Conservation (phyloP, 108 stramenopile species). For the Craspedostauros australis region DNA sequence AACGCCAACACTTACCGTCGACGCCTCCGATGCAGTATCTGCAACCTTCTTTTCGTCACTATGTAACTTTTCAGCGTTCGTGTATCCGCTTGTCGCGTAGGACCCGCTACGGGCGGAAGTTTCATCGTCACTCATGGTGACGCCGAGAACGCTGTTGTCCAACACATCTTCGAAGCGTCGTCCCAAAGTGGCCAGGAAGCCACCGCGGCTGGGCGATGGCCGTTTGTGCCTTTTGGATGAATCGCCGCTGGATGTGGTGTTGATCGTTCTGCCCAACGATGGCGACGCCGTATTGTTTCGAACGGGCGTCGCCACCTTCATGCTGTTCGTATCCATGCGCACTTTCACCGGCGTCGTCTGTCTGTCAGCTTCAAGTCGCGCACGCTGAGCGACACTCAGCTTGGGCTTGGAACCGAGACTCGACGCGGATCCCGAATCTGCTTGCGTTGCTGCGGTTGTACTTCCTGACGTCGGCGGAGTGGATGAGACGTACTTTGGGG, state of each 20-base stretch:
- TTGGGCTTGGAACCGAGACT: slow-evolving; percentile 19
- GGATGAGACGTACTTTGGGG: background rate
- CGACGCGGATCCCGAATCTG: background rate
- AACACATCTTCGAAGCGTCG: slow-evolving; percentile 16
- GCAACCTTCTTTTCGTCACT: slow-evolving; percentile 35
- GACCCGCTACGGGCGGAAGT: slow-evolving; percentile 6
- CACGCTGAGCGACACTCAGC: slow-evolving; percentile 64
- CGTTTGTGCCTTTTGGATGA: background rate
- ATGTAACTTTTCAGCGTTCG: slow-evolving; percentile 5
- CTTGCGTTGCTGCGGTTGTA: background rate
- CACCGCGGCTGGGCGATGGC: background rate
- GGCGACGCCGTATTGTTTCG: slow-evolving; percentile 1
- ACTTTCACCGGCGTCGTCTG: slow-evolving; percentile 42
- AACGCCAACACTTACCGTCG: slow-evolving; percentile 15
- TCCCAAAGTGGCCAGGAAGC: slow-evolving; percentile 29
- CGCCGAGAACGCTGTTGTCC: slow-evolving; percentile 15
- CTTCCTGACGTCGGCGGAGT: background rate
- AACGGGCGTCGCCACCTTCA: background rate
- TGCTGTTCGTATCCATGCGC: slow-evolving; percentile 14
- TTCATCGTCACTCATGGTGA: background rate
- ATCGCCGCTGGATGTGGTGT: slow-evolving; percentile 1
- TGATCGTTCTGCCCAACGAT: slow-evolving; percentile 9
- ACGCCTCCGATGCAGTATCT: slow-evolving; percentile 33
- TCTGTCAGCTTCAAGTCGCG: slow-evolving; percentile 59
- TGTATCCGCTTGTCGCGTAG: slow-evolving; percentile 1